These are phyloP conservation scores for Bryoerythrophyllum caledonicum DNA, from an alignment of 225 moss, liverwort and hornwort species.

Conservation along the genomic window DNA sequence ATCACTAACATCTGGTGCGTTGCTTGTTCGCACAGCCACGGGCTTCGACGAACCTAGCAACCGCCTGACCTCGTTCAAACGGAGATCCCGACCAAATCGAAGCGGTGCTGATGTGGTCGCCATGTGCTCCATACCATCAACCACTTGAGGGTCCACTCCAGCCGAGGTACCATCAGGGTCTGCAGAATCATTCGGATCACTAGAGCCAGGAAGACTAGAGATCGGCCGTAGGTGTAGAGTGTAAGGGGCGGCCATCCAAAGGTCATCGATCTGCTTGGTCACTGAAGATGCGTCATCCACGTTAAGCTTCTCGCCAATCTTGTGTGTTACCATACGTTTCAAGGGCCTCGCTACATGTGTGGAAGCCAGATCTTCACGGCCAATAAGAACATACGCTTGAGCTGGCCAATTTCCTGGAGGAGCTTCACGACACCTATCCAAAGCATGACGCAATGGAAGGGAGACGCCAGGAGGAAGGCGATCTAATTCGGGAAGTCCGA, in stretches of 20 bases:
- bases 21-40: constrained; percentile 84
- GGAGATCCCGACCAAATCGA: constrained; percentile 87
- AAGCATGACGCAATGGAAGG: constrained; percentile 91
- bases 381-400: constrained; percentile 88
- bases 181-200: constrained; percentile 61
- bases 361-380: constrained; percentile 93
- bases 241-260: constrained; percentile 94
- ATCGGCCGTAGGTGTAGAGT: constrained; percentile 84
- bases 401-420: constrained; percentile 97
- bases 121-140: constrained; percentile 98
- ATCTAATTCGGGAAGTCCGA: constrained; percentile 89
- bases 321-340: constrained; percentile 39
- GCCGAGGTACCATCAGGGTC: constrained; percentile 59
- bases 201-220: constrained; percentile 59
- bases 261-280: constrained; percentile 57
- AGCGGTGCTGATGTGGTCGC: constrained; percentile 70
- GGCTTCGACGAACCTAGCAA: constrained; percentile 87
- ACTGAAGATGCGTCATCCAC: constrained; percentile 29
- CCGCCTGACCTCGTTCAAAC: constrained; percentile 91
- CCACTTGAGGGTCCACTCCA: constrained; percentile 45
- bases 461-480: constrained; percentile 97
- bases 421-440: constrained; percentile 88
- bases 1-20: constrained; percentile 90
- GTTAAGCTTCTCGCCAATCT: constrained; percentile 37
- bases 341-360: constrained; percentile 58